These are phyloP conservation scores for Panicum hallii DNA, from an alignment of 202 grass and related monocot genomes.

Conservation along the genomic window DNA sequence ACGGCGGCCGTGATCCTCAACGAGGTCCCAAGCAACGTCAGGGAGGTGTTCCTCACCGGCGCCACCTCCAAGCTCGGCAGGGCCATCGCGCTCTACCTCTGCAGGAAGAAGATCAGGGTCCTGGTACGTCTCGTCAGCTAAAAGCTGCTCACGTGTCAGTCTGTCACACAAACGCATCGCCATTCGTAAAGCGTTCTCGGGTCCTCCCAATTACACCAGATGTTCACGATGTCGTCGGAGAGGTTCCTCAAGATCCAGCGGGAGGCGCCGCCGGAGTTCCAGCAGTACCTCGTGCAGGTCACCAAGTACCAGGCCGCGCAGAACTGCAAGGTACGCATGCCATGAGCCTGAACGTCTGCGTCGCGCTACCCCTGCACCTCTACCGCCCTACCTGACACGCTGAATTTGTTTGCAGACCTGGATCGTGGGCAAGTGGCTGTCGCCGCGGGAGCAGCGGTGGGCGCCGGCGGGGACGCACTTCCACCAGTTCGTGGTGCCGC, in stretches of 20 bases:
- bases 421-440: conserved; percentile 89
- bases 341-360: too few relatives aligned
- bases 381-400: too few relatives aligned
- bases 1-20: conserved; percentile 90
- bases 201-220: conserved; percentile 37
- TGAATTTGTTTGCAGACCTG: conserved; percentile 56
- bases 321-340: conserved; percentile 66
- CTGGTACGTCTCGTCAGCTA: conserved; percentile 45
- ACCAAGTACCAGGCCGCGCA: conserved; percentile 84
- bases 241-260: conserved; percentile 78
- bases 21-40: conserved; percentile 74
- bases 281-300: conserved; percentile 78
- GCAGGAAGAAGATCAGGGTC: conserved; percentile 77
- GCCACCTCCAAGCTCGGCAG: conserved; percentile 93
- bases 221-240: conserved; percentile 76
- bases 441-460: conserved; percentile 71
- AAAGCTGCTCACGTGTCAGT: too few relatives aligned
- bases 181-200: too few relatives aligned
- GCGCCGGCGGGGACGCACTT: conserved; percentile 81
- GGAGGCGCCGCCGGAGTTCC: conserved; percentile 70
- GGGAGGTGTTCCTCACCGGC: conserved; percentile 81
- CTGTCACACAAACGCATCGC: too few relatives aligned
- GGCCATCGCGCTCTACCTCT: conserved; percentile 86
- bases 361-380: too few relatives aligned
- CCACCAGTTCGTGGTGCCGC: conserved; percentile 96